These are phyloP conservation scores for Phytophthora quininea DNA, from an alignment of 352 stramenopile species.

Conservation along the genomic window DNA sequence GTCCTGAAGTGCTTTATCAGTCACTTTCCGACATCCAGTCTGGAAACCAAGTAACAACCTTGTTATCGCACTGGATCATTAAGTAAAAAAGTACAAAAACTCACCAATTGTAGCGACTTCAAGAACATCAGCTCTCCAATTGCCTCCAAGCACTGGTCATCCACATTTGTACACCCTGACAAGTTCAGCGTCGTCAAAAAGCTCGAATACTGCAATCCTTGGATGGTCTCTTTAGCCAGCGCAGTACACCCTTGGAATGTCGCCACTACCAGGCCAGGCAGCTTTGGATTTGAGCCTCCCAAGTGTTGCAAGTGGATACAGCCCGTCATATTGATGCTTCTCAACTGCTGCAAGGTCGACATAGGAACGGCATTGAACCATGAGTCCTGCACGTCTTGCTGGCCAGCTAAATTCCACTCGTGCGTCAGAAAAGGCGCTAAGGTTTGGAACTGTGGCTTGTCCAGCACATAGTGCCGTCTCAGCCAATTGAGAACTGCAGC, in stretches of 20 bases:
- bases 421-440: constrained; percentile 58
- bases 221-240: constrained; percentile 48
- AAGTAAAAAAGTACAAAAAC: background rate
- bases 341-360: constrained; percentile 51
- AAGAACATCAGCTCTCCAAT: constrained; percentile 46
- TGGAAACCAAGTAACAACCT: constrained; percentile 21
- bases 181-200: constrained; percentile 64
- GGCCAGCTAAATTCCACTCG: constrained; percentile 62
- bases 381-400: constrained; percentile 55
- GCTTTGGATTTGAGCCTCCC: constrained; percentile 26
- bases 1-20: constrained; percentile 56
- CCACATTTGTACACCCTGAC: constrained; percentile 61
- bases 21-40: constrained; percentile 60
- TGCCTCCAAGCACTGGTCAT: constrained; percentile 57
- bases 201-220: constrained; percentile 63
- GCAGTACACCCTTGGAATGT: constrained; percentile 58
- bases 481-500: constrained; percentile 55
- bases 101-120: constrained; percentile 61
- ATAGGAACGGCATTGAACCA: constrained; percentile 70
- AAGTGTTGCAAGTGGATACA: constrained; percentile 62
- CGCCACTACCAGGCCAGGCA: constrained; percentile 59
- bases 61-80: background rate
- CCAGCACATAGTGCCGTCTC: constrained; percentile 56
- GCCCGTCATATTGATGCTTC: constrained; percentile 60
- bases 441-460: constrained; percentile 61